These are phyloP conservation scores for Beauveria brongniartii DNA, from an alignment of 2,329 filamentous ascomycete species.

Conservation along the genomic window DNA sequence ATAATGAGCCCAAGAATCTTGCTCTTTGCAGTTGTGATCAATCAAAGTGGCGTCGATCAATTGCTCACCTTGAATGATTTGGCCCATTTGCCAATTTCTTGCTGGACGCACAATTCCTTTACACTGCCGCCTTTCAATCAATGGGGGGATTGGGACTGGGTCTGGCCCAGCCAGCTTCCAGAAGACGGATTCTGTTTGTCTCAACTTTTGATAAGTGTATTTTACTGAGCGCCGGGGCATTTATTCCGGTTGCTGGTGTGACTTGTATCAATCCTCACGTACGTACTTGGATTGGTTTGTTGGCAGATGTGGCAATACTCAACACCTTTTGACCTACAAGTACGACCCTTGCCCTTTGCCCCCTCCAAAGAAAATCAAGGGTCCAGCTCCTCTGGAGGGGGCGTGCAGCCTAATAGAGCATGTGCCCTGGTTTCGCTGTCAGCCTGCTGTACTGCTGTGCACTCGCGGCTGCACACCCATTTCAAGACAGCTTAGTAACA, in stretches of 20 bases:
- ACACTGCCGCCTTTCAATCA: background rate
- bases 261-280: background rate
- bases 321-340: background rate
- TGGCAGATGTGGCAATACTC: background rate
- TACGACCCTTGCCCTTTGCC: background rate
- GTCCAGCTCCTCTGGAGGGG: constrained; percentile 2
- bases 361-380: background rate
- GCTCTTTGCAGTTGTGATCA: no score
- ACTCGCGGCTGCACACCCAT: background rate
- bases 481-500: background rate
- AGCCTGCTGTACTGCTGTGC: background rate
- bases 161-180: background rate
- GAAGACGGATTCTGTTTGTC: background rate
- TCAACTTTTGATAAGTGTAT: background rate
- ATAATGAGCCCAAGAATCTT: background rate
- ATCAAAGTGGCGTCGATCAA: background rate
- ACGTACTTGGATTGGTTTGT: background rate
- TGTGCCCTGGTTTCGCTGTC: background rate
- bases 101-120: no score
- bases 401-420: background rate
- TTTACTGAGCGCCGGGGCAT: background rate
- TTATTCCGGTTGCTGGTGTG: background rate
- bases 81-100: no score
- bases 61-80: background rate
- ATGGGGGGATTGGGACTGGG: background rate